These are phyloP conservation scores for Penicillium sp. DNA, from an alignment of 2,329 filamentous ascomycete genomes.

Conservation along the genomic window DNA sequence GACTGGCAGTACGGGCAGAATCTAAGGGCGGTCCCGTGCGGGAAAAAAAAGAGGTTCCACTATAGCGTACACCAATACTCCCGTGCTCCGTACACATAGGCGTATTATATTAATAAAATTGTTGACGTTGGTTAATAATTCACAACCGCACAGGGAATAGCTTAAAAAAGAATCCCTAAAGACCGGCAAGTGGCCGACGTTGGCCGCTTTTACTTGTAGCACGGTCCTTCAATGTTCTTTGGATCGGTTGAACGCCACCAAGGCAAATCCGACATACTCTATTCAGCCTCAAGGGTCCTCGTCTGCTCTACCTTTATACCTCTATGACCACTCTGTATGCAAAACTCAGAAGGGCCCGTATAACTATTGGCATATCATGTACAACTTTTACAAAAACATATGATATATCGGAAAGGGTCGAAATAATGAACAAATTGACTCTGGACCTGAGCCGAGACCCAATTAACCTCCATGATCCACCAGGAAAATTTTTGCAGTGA, in stretches of 20 bases:
- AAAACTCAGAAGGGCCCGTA: not conserved
- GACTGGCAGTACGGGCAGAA: not conserved
- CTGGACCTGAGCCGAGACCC: not conserved
- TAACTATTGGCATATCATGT: too few relatives aligned
- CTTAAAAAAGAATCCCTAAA: not conserved
- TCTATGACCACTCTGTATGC: not conserved
- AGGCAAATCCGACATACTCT: not conserved
- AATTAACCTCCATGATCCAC: constrained; percentile 2
- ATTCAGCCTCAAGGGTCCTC: not conserved
- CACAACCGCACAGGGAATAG: not conserved
- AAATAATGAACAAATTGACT: not conserved
- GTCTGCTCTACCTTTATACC: not conserved
- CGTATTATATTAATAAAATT: not conserved
- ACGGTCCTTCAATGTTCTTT: not conserved
- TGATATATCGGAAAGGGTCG: not conserved
- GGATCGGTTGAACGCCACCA: not conserved
- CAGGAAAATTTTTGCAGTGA: constrained; percentile 3
- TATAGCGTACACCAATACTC: not conserved
- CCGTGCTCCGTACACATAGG: not conserved
- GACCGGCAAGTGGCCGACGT: not conserved
- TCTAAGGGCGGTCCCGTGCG: not conserved
- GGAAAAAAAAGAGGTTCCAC: not conserved
- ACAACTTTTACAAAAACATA: not conserved
- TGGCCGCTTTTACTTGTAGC: not conserved
- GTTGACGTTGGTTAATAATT: not conserved